Conservation (phyloP, 1,139 yeast genomes). For the Arxiozyma heterogenica region DNA sequence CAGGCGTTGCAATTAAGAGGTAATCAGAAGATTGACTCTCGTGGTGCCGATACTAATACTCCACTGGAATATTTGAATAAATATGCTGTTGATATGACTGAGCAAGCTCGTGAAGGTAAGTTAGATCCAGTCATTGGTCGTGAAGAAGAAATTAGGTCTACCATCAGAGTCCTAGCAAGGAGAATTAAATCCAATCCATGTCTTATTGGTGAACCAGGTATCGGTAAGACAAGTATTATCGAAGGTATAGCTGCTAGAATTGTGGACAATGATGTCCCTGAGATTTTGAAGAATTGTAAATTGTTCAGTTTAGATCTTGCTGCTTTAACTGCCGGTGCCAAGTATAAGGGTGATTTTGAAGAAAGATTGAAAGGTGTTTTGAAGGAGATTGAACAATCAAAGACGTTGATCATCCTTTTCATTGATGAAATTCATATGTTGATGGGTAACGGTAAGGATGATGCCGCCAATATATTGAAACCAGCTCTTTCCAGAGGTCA, state of each 20-base stretch:
- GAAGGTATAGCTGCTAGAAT: constrained; percentile 98
- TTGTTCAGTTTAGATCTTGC: constrained; percentile 87
- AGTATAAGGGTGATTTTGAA: constrained; percentile 96
- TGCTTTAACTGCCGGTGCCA: constrained; percentile 96
- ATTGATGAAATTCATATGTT: constrained; percentile 97
- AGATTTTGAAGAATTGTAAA: constrained; percentile 68
- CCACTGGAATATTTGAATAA: constrained; percentile 76
- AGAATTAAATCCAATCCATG: constrained; percentile 95
- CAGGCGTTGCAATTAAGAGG: constrained; percentile 87
- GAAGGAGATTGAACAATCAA: constrained; percentile 83
- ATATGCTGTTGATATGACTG: constrained; percentile 89
- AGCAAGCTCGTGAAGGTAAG: constrained; percentile 85
- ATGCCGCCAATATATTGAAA: constrained; percentile 92
- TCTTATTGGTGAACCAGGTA: constrained; percentile 97
- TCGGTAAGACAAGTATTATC: constrained; percentile 94
- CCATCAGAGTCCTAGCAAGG: constrained; percentile 87
- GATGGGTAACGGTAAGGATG: constrained; percentile 93
- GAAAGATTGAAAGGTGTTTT: constrained; percentile 95
- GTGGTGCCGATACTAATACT: constrained; percentile 86
- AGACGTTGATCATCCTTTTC: constrained; percentile 76
- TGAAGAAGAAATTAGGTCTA: constrained; percentile 94
- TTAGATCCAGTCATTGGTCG: constrained; percentile 98
- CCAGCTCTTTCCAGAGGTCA: constrained; percentile 97
- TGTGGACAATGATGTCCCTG: constrained; percentile 90
- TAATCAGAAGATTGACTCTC: constrained; percentile 80